A percentile compares a stretch with the other conserved stretches of the same genome.
Evolutionary conservation across 345 rosid species (phyloP).

Genomic region (Garcia nutans): DNA sequence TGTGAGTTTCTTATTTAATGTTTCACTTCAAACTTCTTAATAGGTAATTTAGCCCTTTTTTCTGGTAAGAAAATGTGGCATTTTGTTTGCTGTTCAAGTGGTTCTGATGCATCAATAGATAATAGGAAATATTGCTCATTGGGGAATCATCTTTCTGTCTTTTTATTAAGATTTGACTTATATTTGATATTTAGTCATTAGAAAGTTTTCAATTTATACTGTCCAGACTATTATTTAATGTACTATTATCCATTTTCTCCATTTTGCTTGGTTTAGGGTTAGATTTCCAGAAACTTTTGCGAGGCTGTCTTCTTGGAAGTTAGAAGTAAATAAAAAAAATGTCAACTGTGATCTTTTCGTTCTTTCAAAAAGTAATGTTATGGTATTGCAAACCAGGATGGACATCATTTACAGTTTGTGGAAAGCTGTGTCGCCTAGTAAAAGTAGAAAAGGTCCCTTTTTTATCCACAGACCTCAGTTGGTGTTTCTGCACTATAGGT

Average conservation of each 20-base stretch:
- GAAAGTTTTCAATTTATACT: neutral
- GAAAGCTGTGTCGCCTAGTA: constrained; percentile 85
- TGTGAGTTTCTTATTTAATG: too few relatives aligned
- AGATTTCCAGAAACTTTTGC: neutral
- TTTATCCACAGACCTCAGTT: neutral
- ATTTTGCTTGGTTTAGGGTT: constrained; percentile 4
- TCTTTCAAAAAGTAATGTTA: constrained; percentile 10
- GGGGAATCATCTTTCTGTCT: neutral
- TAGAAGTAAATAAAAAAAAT: neutral
- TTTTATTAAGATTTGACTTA: neutral
- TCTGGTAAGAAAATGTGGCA: neutral
- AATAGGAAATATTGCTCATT: neutral
- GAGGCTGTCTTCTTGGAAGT: constrained; percentile 2
- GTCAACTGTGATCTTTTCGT: constrained; percentile 8
- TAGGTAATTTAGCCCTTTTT: too few relatives aligned
- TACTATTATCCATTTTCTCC: neutral
- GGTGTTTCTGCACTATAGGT: constrained; percentile 7
- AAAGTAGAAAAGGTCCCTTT: constrained; percentile 80
- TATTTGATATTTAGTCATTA: neutral
- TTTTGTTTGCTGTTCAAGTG: neutral
- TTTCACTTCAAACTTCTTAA: too few relatives aligned
- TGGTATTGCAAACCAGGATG: constrained; percentile 53
- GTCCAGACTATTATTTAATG: neutral
- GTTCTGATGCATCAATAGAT: neutral
- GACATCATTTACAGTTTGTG: constrained; percentile 98